Base-by-base conservation (phyloP, 495 filamentous ascomycete species). In the Hyaloscypha bicolor region DNA sequence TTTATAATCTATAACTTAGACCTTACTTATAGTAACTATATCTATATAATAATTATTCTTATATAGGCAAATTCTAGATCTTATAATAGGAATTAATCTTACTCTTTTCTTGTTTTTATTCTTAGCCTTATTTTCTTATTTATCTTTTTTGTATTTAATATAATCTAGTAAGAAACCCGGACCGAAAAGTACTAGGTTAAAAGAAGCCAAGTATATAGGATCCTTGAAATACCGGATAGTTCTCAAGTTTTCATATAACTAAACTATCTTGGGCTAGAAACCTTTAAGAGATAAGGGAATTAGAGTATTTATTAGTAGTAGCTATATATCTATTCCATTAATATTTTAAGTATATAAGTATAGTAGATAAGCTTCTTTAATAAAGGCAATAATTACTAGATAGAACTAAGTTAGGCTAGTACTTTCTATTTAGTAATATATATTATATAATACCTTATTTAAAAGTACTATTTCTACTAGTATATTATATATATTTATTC, bases 331-430 rank as follows among this genome's bases (percentile, higher is more conserved):
- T 14, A 66, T 21, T 60, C 63, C 21, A 66, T 66, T 32, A 66
- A 66, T 66, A 60, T 66, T 66, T 66, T 66, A 35, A 48, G 55
- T 66, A 60, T 66, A 66, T 60, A 66, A 33, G 33, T 55, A 39
- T 14, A 25, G 35, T 32, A 66, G 21, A 32, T 55, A 55, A 48
- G 33, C 56, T 51, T 66, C 55, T 66, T 66, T 25, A 51, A 35
- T 33, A 66, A 66, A 1, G 25, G 55, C 35, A 9, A 2, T 51
- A 12, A 66, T 12, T 33, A 66, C 32, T 9, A 21, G 55, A 22
- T 66, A 33, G 52, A 66, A 60, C 35, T 66, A 35, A 66, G 55
- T 66, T 66, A 30, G 33, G 19, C 63, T 66, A 30, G 35, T 33
- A 60, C 33, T 33, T 21, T 66, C 0, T 22, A 66, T 51, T 32